Percentiles rank a stretch among this genome's conserved stretches.
Conservation (phyloP, 441 rosid species). For the Geranium incanum region DNA sequence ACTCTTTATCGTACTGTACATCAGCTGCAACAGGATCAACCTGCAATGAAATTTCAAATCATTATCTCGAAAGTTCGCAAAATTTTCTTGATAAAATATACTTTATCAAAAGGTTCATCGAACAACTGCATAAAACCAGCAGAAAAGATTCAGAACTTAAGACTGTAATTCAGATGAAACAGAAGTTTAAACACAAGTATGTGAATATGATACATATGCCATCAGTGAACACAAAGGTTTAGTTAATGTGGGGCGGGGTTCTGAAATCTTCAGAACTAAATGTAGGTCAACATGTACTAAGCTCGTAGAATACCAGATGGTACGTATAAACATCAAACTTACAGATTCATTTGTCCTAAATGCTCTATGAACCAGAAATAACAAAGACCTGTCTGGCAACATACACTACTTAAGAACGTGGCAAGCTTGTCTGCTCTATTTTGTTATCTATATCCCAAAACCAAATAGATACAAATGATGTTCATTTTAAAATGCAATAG, state of each 20-base stretch:
- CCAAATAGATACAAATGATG: no score
- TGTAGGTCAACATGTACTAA: neutral
- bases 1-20: constrained; percentile 79
- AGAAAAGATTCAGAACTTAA: constrained; percentile 11
- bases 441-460: no score
- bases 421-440: no score
- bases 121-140: constrained; percentile 7
- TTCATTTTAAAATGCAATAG: no score
- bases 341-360: no score
- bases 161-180: neutral
- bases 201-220: constrained; percentile 4
- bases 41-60: constrained; percentile 36
- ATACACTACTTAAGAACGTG: no score
- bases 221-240: neutral
- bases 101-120: constrained; percentile 6
- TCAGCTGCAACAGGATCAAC: constrained; percentile 70
- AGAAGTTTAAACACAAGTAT: constrained; percentile 1
- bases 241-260: neutral
- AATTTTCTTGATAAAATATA: neutral
- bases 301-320: neutral
- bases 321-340: no score
- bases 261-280: neutral
- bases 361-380: no score
- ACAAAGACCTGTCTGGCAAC: no score
- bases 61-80: constrained; percentile 12